phyloP scores from a whole-genome alignment of 2,329 filamentous ascomycete genomes.

The Colletotrichum sansevieriae region DNA sequence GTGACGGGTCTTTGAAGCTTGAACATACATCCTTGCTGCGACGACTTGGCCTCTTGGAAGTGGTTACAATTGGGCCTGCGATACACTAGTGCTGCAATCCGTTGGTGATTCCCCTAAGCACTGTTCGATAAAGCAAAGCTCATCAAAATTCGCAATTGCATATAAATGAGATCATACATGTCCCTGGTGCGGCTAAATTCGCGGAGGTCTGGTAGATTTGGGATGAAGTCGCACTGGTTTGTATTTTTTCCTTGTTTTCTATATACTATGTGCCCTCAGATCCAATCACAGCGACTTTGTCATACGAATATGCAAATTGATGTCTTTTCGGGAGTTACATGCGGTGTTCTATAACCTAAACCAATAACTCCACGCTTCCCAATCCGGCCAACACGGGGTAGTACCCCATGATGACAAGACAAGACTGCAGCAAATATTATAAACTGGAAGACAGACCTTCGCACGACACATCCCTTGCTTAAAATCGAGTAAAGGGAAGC shows the following conservation, averaged over 20 bases:
- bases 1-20: background rate
- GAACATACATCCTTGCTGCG: background rate
- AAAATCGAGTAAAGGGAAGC: slow-evolving; percentile 55
- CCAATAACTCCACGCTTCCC: slow-evolving; percentile 13
- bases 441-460: background rate
- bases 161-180: too few species aligned
- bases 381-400: background rate
- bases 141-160: too few species aligned
- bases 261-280: background rate
- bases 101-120: too few species aligned
- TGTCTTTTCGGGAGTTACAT: background rate
- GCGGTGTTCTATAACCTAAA: background rate
- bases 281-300: background rate
- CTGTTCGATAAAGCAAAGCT: too few species aligned
- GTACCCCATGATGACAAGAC: background rate
- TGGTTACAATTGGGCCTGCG: too few species aligned
- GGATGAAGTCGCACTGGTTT: background rate
- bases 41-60: background rate
- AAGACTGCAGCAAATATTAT: background rate
- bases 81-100: too few species aligned
- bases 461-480: slow-evolving; percentile 20
- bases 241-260: background rate
- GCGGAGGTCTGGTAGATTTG: too few species aligned
- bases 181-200: too few species aligned
- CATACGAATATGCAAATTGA: background rate